Percentiles rank a stretch among this genome's conserved stretches.
Conservation (phyloP, 495 filamentous ascomycete genomes). For the Glonium stellatum region DNA sequence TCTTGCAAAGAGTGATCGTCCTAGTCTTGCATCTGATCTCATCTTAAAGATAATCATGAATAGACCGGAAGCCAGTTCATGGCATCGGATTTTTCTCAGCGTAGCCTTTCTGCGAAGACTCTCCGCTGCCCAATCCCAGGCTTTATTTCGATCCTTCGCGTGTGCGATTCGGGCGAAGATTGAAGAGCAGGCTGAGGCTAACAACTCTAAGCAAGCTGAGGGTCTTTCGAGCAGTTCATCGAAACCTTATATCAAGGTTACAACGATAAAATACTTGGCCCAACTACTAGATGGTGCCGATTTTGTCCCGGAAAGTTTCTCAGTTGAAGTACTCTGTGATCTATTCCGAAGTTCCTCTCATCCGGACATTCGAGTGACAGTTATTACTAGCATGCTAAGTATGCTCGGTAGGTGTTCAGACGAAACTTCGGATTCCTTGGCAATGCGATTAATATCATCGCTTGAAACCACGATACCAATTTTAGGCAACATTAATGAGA, state of each 20-base stretch:
- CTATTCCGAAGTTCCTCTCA: constrained; percentile 33
- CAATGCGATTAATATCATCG: constrained; percentile 24
- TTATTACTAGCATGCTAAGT: constrained; percentile 33
- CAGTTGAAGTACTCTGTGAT: constrained; percentile 27
- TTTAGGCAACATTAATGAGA: constrained; percentile 35
- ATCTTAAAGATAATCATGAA: constrained; percentile 33
- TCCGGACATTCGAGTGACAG: constrained; percentile 33
- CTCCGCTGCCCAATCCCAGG: constrained; percentile 24
- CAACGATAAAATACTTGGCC: constrained; percentile 39
- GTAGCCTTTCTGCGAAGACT: constrained; percentile 28
- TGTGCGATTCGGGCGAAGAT: constrained; percentile 33
- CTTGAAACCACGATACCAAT: constrained; percentile 33
- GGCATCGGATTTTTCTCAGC: constrained; percentile 35
- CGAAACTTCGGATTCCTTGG: constrained; percentile 4
- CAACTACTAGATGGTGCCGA: constrained; percentile 34
- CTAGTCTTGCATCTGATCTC: constrained; percentile 26
- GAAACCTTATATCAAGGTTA: constrained; percentile 33
- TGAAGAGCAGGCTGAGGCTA: constrained; percentile 24
- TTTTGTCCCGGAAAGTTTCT: constrained; percentile 29
- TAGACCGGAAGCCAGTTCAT: constrained; percentile 36
- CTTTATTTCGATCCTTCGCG: constrained; percentile 31
- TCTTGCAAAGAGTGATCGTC: constrained; percentile 29
- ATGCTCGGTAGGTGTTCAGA: constrained; percentile 20
- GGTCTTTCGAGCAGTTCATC: constrained; percentile 11
- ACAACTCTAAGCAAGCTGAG: constrained; percentile 8